Evolutionary conservation across 805 yeast species (phyloP), one percentile per base, ranked within the genome.

Genomic region (Metschnikowia proteae): DNA sequence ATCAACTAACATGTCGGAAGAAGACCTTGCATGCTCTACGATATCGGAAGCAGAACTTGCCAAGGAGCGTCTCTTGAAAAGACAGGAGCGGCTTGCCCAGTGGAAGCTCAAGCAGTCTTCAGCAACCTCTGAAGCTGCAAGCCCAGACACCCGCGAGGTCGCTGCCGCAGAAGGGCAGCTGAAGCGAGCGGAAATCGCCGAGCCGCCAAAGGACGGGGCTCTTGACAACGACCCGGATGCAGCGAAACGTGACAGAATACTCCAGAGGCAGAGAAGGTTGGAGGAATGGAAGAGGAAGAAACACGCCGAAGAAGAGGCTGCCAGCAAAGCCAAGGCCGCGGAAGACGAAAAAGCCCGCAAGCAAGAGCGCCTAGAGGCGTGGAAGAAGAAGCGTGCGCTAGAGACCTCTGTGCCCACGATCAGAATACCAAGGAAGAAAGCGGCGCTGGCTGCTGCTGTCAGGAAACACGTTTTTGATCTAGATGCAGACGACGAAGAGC

Each of bases 31-130:
- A 32, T 27, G 38, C 46, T 27, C 55, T 52, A 54, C 54, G 58
- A 56, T 55, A 57, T 35, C 55, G 37, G 57, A 53, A 42, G 47
- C 40, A 32, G 52, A 50, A 10, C 34, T 46, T 10, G 31, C 49
- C 6, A 65, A 64, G 41, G 75, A 70, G 32, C 71, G 71, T 54
- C 59, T 69, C 22, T 52, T 62, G 36, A 60, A 57, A 47, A 71
- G 88, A 46, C 76, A 76, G 51, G 82, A 79, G 51, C 76, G 75
- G 55, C 59, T 83, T 43, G 80, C 79, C 5, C 76, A 75, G 39
- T 84, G 88, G 88, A 82, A 79, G 57, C 70, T 67, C 55, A 79
- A 79, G 63, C 80, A 80, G 59, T 72, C 71, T 10, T 10, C 41
- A 26, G 32, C 6, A 25, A 11, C 29, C 8, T 36, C 28, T 11